Evolutionary conservation across 176 grass and related monocot genomes (phyloP), one percentile per base, ranked within the genome.

Genomic region (Neostapfia colusana): DNA sequence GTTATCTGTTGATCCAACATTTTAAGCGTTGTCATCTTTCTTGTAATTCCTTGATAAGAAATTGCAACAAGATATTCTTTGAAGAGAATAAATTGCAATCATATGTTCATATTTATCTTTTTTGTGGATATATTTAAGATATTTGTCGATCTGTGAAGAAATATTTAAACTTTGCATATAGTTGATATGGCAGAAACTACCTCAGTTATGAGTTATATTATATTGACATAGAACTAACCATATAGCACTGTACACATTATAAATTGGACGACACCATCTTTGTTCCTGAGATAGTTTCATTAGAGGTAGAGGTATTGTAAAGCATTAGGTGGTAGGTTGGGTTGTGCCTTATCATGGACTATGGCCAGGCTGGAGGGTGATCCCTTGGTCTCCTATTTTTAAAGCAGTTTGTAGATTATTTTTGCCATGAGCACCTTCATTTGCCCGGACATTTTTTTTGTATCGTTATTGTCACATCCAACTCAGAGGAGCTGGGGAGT

Each of bases 11-110:
- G 20, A 73, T 67, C 38, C 78, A 9, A 14, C 44, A 70, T 39
- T n/a, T 23, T 72, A 49, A 42, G 8, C 4, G 24, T 69, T 14
- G n/a, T 7, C 54, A 54, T 68, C 1, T 80, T 67, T 51, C 50
- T 51, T 80, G 61, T 59, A 73, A 74, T 74, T 70, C 72, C 31
- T 72, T 76, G 18, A 51, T 20, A 51, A 20, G 31, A 80, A 64
- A 65, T 77, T 49, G 42, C 20, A 38, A 51, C 8, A 39, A 61
- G 23, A 77, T 45, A 37, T 34, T 62, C 53, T 14, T 40, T 4
- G 38, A 8, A 6, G 38, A 40, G 38, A 40, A 40, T 5, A 40
- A 40, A 40, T 40, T 8, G 8, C 38, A 31, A 31, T n/a, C n/a
- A n/a, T n/a, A n/a, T n/a, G n/a, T 17, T 45, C 3, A 2, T 53